Base-by-base conservation (phyloP, 257 asterid species). In the Lycium ferocissimum region DNA sequence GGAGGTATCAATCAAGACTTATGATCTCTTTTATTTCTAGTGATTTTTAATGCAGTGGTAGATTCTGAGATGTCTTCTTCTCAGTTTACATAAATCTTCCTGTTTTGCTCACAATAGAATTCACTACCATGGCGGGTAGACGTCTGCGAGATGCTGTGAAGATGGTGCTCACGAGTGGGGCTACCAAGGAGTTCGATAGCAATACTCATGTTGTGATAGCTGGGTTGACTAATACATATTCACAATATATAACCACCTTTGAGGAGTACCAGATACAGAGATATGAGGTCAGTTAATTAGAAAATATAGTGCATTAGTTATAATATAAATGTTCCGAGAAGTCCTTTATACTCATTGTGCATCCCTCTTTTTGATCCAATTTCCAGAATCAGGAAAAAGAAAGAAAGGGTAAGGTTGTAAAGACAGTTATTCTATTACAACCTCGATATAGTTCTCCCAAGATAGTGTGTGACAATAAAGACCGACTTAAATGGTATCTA, bases 81-180 rank as follows among this genome's bases (percentile, higher is more conserved):
- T 78, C 40, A 14, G 15, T 38, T 78, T 47, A 78, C 47, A 14
- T 7, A 76, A 26, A 26, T 76, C 59, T 53, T 78, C 33, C 26
- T 78, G 26, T 78, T 76, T 26, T 53, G 49, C 14, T 65, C 57
- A 20, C 69, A 49, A 84, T 91, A 95, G 99, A 97, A 91, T 97
- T 95, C 91, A 91, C 97, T 81, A 97, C 99, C 66, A 97, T 97
- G 99, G 95, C 99, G 53, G 99, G 99, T 84, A 94, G 99, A 87
- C 94, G 98, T 78, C 98, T 97, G 80, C 93, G 98, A 59, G 99
- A 97, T 90, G 97, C 98, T 33, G 94, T 97, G 84, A 93, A 79
- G 92, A 78, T 81, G 51, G 94, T 85, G 65, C 91, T 97, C 53
- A 87, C 86, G 5, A 86, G 90, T 86, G 90, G 91, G 87, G 88